A percentile compares a stretch with the other conserved stretches of the same genome.
Evolutionary conservation across 2,329 filamentous ascomycete genomes (phyloP).

Genomic region (Myriangium duriaei): DNA sequence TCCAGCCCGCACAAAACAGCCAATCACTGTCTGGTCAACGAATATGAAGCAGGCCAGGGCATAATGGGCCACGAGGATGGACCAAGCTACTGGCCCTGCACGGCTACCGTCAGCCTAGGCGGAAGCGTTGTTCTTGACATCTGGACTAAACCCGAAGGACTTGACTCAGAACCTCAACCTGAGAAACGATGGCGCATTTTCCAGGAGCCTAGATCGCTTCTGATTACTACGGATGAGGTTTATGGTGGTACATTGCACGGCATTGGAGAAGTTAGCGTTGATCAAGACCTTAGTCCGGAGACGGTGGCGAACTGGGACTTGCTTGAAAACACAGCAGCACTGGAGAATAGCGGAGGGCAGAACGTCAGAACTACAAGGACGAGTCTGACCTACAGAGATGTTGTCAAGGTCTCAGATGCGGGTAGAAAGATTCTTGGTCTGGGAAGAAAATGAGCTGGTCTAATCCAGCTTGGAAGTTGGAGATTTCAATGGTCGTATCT

Average conservation of each 20-base stretch:
- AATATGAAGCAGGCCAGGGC: conserved; percentile 77
- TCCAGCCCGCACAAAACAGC: conserved; percentile 61
- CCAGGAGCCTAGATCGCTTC: conserved; percentile 70
- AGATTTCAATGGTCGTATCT: neutral
- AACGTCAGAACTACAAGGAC: conserved; percentile 50
- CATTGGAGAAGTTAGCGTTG: conserved; percentile 52
- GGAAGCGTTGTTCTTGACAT: conserved; percentile 67
- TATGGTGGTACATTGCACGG: conserved; percentile 65
- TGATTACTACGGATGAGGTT: conserved; percentile 56
- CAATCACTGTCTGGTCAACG: conserved; percentile 90
- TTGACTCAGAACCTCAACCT: neutral
- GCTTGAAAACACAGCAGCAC: conserved; percentile 38
- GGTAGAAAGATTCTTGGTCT: conserved; percentile 52
- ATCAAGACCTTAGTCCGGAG: conserved; percentile 48
- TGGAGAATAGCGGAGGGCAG: conserved; percentile 35
- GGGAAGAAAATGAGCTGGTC: conserved; percentile 11
- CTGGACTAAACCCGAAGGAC: conserved; percentile 34
- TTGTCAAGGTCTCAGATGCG: conserved; percentile 65
- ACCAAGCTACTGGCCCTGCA: conserved; percentile 70
- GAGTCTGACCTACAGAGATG: conserved; percentile 77
- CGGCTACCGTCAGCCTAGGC: conserved; percentile 82
- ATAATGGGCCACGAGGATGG: conserved; percentile 98
- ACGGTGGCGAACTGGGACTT: conserved; percentile 59
- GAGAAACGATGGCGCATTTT: conserved; percentile 45
- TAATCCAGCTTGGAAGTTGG: neutral